Evolutionary conservation across 805 yeast genomes (phyloP).

Genomic region (Metschnikowia arizonensis): DNA sequence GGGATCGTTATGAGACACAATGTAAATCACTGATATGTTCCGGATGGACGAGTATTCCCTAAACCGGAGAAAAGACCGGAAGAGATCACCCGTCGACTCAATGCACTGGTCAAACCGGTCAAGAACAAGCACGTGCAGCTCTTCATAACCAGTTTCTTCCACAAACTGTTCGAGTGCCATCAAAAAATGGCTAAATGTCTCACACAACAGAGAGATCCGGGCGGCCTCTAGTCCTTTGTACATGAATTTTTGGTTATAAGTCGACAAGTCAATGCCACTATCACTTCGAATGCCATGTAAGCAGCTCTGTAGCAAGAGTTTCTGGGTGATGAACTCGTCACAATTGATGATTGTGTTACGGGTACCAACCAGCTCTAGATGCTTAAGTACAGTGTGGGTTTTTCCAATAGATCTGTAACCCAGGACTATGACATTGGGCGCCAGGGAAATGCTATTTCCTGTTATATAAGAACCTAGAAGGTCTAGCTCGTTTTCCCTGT

Average conservation of each 20-base stretch:
- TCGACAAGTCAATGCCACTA: conserved; percentile 27
- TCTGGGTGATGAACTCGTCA: conserved; percentile 42
- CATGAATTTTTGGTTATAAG: conserved; percentile 20
- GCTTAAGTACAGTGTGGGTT: conserved; percentile 33
- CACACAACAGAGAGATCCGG: conserved; percentile 33
- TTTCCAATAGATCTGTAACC: conserved; percentile 51
- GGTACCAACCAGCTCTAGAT: conserved; percentile 26
- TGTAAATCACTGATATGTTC: conserved; percentile 36
- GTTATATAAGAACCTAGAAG: conserved; percentile 35
- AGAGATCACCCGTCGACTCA: conserved; percentile 39
- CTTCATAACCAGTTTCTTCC: conserved; percentile 25
- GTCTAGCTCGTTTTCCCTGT: conserved; percentile 31
- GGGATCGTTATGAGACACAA: conserved; percentile 39
- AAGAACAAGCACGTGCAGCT: conserved; percentile 42
- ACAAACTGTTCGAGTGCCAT: conserved; percentile 39
- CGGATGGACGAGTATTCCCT: conserved; percentile 37
- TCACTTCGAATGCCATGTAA: conserved; percentile 35
- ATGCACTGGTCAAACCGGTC: conserved; percentile 47
- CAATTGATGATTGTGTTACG: conserved; percentile 36
- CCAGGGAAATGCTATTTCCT: conserved; percentile 23
- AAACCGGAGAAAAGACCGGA: conserved; percentile 38
- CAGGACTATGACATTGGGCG: conserved; percentile 41
- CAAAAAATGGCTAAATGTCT: conserved; percentile 38
- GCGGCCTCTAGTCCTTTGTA: conserved; percentile 26
- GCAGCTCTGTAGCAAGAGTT: conserved; percentile 40